phyloP scores from a whole-genome alignment of 345 rosid species.

The Lepidium didymum region DNA sequence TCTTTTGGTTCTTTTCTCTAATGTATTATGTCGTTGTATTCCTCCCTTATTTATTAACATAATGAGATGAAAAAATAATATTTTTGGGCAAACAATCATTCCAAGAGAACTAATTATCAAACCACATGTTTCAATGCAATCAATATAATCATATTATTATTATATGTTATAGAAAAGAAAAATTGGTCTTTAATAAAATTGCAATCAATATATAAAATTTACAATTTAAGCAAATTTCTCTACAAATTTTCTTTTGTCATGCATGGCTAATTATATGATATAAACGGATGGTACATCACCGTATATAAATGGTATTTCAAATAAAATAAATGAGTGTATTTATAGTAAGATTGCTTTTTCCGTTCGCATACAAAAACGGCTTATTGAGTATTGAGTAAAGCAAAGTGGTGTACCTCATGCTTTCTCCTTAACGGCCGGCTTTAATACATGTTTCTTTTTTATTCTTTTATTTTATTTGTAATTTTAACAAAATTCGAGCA shows the following conservation, averaged over 20 bases:
- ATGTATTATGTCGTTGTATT: too few species aligned
- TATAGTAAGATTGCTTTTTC: constrained; percentile 17
- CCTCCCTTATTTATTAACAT: too few species aligned
- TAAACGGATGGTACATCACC: not conserved
- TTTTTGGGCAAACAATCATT: not conserved
- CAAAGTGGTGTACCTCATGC: constrained; percentile 27
- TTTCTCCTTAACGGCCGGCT: constrained; percentile 33
- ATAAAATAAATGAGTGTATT: constrained; percentile 6
- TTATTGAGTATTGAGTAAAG: constrained; percentile 25
- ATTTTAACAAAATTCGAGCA: constrained; percentile 15
- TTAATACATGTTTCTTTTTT: not conserved
- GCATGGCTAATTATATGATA: not conserved
- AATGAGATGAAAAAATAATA: too few species aligned
- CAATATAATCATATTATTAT: too few species aligned
- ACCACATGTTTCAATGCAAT: not conserved
- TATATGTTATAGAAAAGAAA: too few species aligned
- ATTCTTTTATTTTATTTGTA: not conserved
- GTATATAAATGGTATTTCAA: not conserved
- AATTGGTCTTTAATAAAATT: not conserved
- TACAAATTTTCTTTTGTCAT: not conserved
- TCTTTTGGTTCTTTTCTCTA: too few species aligned
- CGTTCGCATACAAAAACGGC: constrained; percentile 24
- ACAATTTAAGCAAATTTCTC: not conserved
- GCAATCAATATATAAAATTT: not conserved
- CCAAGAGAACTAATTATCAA: not conserved